Evolutionary conservation across 2,329 filamentous ascomycete genomes (phyloP).

Genomic region (Beauveria rudraprayagi): DNA sequence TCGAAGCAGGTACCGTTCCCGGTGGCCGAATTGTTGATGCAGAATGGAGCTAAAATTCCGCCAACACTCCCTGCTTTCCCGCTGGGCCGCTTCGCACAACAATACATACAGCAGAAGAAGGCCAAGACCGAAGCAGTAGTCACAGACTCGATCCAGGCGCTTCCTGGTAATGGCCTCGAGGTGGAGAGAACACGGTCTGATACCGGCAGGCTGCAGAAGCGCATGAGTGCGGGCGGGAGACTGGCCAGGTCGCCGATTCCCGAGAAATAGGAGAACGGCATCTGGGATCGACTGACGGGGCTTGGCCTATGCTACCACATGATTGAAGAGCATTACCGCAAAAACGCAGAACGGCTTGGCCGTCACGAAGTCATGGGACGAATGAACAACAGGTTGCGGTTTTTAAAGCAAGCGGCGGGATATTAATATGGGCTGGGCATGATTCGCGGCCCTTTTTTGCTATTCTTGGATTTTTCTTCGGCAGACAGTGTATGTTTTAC

Average conservation of each 20-base stretch:
- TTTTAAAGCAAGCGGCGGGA: background rate
- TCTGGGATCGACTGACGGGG: conserved; percentile 32
- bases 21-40: conserved; percentile 80
- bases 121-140: conserved; percentile 38
- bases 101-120: conserved; percentile 77
- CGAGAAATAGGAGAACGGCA: conserved; percentile 45
- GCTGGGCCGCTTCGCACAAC: conserved; percentile 67
- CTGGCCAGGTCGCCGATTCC: conserved; percentile 58
- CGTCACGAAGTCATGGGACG: conserved; percentile 7
- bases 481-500: background rate
- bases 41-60: conserved; percentile 90
- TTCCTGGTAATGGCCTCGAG: conserved; percentile 40
- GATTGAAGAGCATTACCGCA: conserved; percentile 22
- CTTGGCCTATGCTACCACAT: conserved; percentile 30
- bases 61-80: conserved; percentile 69
- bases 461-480: background rate
- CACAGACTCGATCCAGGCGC: conserved; percentile 51
- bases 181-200: conserved; percentile 50
- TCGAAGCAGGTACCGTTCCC: conserved; percentile 65
- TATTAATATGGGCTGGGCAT: conserved; percentile 1
- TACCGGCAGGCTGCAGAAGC: conserved; percentile 60
- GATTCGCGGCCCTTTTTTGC: background rate
- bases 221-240: conserved; percentile 68
- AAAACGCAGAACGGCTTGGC: conserved; percentile 14
- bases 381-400: conserved; percentile 1